Evolutionary conservation across 805 yeast species (phyloP), one percentile per base, ranked within the genome.

Genomic region (Candida qinlingensis): DNA sequence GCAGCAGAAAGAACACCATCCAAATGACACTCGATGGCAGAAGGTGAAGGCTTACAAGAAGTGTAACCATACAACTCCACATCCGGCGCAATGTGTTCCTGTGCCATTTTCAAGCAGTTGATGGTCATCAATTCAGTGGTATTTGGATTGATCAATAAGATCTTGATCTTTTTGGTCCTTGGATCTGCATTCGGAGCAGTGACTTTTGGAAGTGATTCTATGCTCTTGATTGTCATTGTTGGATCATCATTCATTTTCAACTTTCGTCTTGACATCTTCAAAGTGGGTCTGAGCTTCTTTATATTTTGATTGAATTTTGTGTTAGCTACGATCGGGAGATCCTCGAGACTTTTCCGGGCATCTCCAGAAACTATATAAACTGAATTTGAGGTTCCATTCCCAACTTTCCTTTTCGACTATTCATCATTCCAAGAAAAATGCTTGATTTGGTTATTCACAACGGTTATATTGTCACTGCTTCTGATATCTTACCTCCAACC

Each of bases 1-100:
- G 69, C 65, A 7, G 68, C 50, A 1, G 70, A 66, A 4, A 65
- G 40, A 4, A 66, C 69, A 44, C 66, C 63, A 44, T 66, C 70
- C 8, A 66, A 46, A 45, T 66, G 70, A 30, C 69, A 62, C 49
- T 66, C 70, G 37, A 66, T 55, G 0, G 69, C 56, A 4, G 54
- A 45, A 7, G 70, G 68, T 4, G 68, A 47, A 2, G 65, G 63
- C 1, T 28, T 41, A 8, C 58, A 56, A 2, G 64, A 58, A 0
- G 70, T 66, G 45, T 65, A 66, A 0, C 70, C 70, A 49, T 60
- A 65, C 8, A 66, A 56, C 0, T 49, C 51, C 1, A 60, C 59
- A 41, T 66, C 70, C 5, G 66, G 59, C 2, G 70, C 66, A 11
- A 65, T 41, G 37, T 54, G 52, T 5, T 47, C 29, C 38, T 61